Evolutionary conservation across 1,284 basidiomycete species (phyloP).

Genomic region (Rhodotorula mucilaginosa): DNA sequence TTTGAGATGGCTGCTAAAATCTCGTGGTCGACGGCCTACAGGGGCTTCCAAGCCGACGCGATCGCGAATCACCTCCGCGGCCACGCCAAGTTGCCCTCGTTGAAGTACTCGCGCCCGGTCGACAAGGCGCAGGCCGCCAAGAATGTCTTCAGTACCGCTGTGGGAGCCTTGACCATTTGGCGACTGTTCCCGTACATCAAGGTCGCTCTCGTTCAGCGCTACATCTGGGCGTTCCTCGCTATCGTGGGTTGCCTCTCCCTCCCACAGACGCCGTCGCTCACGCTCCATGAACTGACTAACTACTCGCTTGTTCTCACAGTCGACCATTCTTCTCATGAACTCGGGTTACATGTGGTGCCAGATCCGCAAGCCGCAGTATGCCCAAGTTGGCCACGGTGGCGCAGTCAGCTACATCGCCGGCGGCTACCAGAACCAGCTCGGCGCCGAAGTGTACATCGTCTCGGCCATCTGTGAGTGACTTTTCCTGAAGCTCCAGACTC

Average conservation of each 20-base stretch:
- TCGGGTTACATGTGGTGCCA: slow-evolving; percentile 95
- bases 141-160: slow-evolving; percentile 42
- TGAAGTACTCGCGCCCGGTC: slow-evolving; percentile 47
- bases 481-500: neutral
- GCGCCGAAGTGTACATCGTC: slow-evolving; percentile 88
- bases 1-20: neutral
- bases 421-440: slow-evolving; percentile 87
- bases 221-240: slow-evolving; percentile 64
- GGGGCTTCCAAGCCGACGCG: slow-evolving; percentile 73
- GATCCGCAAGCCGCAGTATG: slow-evolving; percentile 78
- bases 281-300: neutral
- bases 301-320: slow-evolving; percentile 7
- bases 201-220: slow-evolving; percentile 70
- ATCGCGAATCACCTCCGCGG: slow-evolving; percentile 68
- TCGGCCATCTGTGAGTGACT: slow-evolving; percentile 72
- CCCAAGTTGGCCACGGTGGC: slow-evolving; percentile 54
- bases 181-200: slow-evolving; percentile 56
- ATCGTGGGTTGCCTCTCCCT: slow-evolving; percentile 51
- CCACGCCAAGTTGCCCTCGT: slow-evolving; percentile 55
- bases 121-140: slow-evolving; percentile 41
- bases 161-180: slow-evolving; percentile 52
- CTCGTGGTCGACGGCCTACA: slow-evolving; percentile 47
- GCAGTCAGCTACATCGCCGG: slow-evolving; percentile 73
- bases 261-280: neutral
- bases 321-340: slow-evolving; percentile 73